Conservation (phyloP, 768 basidiomycete species). For the Tricholoma matsutake region DNA sequence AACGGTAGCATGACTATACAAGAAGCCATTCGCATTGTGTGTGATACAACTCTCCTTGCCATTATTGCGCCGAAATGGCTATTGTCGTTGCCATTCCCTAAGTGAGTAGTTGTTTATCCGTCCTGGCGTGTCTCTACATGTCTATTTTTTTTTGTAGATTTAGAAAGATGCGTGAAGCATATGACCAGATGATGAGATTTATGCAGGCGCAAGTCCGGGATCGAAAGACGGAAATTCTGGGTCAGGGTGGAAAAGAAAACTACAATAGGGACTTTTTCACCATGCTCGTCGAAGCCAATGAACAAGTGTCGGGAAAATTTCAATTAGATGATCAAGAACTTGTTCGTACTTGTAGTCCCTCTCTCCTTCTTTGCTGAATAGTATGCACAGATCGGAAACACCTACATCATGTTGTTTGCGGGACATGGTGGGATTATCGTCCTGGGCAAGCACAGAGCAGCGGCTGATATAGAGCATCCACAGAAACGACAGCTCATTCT, state of each 20-base stretch:
- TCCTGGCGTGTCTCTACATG: background rate
- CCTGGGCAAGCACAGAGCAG: background rate
- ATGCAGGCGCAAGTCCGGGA: constrained; percentile 37
- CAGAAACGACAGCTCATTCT: constrained; percentile 44
- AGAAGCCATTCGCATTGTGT: constrained; percentile 34
- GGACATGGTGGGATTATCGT: constrained; percentile 44
- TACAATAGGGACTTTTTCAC: constrained; percentile 35
- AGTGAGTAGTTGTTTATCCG: constrained; percentile 19
- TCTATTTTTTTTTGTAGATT: constrained; percentile 20
- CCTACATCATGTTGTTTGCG: constrained; percentile 52
- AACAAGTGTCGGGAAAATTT: constrained; percentile 38
- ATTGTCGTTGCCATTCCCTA: constrained; percentile 31
- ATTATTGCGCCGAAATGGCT: constrained; percentile 37
- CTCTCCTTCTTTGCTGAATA: background rate
- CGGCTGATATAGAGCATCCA: background rate
- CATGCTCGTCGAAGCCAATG: constrained; percentile 43
- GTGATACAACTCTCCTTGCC: constrained; percentile 25
- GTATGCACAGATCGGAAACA: constrained; percentile 44
- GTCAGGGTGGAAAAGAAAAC: constrained; percentile 2
- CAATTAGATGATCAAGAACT: constrained; percentile 39
- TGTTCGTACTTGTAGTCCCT: constrained; percentile 20
- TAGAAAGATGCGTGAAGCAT: constrained; percentile 24
- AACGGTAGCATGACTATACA: constrained; percentile 39
- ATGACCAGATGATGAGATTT: constrained; percentile 30
- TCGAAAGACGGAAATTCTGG: constrained; percentile 28